Percentiles rank a stretch among this genome's conserved stretches.
These are phyloP conservation scores for Escovopsis sp. DNA, from an alignment of 2,329 filamentous ascomycete genomes.

Conservation along the genomic window DNA sequence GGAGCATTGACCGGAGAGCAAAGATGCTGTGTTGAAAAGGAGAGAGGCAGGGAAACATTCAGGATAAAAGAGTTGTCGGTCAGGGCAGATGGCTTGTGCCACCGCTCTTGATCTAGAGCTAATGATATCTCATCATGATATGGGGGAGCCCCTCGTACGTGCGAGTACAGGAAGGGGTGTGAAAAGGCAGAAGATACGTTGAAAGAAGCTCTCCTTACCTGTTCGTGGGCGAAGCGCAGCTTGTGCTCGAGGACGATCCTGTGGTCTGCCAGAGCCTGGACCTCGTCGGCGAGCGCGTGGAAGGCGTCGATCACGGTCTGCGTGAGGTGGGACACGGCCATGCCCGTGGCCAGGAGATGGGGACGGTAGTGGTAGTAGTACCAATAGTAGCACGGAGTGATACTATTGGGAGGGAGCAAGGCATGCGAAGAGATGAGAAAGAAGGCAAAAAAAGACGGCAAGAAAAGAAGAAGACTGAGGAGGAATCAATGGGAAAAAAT, in stretches of 20 bases:
- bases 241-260: conserved; percentile 53
- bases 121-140: conserved; percentile 34
- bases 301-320: conserved; percentile 49
- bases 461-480: conserved; percentile 6
- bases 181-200: conserved; percentile 1
- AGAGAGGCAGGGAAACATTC: conserved; percentile 2
- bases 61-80: conserved; percentile 36
- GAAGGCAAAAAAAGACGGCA: conserved; percentile 5
- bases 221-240: conserved; percentile 49
- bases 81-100: conserved; percentile 31
- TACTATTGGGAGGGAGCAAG: no score
- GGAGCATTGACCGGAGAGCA: neutral
- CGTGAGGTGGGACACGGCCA: conserved; percentile 26
- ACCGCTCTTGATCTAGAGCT: conserved; percentile 77
- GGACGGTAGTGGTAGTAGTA: no score
- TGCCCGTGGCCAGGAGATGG: conserved; percentile 14
- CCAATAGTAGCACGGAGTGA: no score
- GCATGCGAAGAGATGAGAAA: conserved; percentile 2
- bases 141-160: conserved; percentile 5
- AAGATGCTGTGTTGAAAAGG: conserved; percentile 7
- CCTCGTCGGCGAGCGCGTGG: conserved; percentile 47
- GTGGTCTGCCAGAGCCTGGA: conserved; percentile 45
- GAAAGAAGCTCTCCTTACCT: conserved; percentile 42
- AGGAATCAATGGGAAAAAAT: neutral
- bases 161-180: conserved; percentile 5